Percentiles rank a stretch among this genome's conserved stretches.
Conservation (phyloP, 768 basidiomycete species). For the Xerocomellus intermedius region DNA sequence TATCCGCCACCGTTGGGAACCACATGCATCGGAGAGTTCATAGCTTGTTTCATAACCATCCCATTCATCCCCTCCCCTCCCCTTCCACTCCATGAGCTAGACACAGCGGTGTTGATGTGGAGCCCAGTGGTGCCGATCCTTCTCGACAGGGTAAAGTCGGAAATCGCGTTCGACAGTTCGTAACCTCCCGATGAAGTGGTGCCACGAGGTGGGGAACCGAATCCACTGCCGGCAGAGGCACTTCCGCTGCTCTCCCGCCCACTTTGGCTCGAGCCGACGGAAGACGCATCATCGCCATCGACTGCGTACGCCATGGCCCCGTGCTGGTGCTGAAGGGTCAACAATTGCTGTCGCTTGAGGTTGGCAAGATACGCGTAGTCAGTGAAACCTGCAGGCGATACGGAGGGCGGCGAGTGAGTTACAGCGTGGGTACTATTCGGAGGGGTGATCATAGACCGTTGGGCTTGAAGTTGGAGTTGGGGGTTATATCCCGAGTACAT, state of each 20-base stretch:
- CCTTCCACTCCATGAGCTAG: constrained; percentile 26
- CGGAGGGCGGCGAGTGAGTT: constrained; percentile 21
- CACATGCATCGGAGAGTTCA: constrained; percentile 38
- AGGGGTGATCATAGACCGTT: constrained; percentile 41
- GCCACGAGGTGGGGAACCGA: constrained; percentile 31
- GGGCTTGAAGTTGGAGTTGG: constrained; percentile 30
- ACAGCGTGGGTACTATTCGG: constrained; percentile 39
- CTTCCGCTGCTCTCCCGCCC: constrained; percentile 38
- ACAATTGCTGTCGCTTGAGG: constrained; percentile 28
- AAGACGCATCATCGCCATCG: constrained; percentile 40
- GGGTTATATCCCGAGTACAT: constrained; percentile 28
- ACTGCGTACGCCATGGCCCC: constrained; percentile 23
- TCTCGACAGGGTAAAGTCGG: constrained; percentile 28
- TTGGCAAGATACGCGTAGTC: constrained; percentile 28
- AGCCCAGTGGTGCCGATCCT: constrained; percentile 23
- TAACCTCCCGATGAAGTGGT: constrained; percentile 32
- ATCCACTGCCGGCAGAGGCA: constrained; percentile 34
- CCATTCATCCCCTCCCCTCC: constrained; percentile 32
- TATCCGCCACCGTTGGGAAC: constrained; percentile 39
- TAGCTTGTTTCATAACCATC: constrained; percentile 36
- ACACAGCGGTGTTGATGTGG: constrained; percentile 27
- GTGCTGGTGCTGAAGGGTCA: constrained; percentile 34
- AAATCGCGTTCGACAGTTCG: constrained; percentile 33
- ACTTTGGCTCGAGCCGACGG: constrained; percentile 36
- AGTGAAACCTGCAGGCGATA: constrained; percentile 9